Percentiles rank a stretch among this genome's conserved stretches.
Evolutionary conservation across 768 basidiomycete species (phyloP).

Genomic region (Hypholoma fasciculare): DNA sequence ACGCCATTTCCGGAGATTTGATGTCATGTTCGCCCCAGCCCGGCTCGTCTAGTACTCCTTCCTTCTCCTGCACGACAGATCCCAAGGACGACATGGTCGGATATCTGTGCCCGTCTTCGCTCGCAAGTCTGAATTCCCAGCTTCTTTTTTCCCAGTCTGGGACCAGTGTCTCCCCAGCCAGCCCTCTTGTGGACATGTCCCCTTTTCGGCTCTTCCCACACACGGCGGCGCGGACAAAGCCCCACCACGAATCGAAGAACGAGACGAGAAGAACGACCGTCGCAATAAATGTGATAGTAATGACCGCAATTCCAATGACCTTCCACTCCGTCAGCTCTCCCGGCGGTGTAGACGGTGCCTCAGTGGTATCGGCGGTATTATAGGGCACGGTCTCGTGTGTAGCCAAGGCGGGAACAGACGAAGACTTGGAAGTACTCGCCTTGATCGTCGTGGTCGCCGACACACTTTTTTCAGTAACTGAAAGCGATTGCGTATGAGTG

Average conservation of each 20-base stretch:
- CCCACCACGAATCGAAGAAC: constrained; percentile 75
- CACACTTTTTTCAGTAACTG: not conserved
- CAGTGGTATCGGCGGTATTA: constrained; percentile 10
- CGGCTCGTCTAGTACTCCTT: not conserved
- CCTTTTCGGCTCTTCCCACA: constrained; percentile 34
- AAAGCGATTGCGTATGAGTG: too few relatives aligned
- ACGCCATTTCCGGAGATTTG: constrained; percentile 15
- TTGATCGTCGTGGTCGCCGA: not conserved
- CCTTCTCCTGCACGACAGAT: constrained; percentile 31
- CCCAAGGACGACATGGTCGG: constrained; percentile 42
- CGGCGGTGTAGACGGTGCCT: constrained; percentile 31
- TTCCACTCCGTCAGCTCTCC: constrained; percentile 61
- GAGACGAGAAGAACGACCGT: constrained; percentile 54
- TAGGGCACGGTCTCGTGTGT: constrained; percentile 6
- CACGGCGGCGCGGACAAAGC: constrained; percentile 53
- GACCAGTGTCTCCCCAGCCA: constrained; percentile 53
- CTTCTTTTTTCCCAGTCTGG: constrained; percentile 64
- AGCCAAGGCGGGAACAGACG: not conserved
- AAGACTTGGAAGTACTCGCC: not conserved
- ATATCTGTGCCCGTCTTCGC: constrained; percentile 48
- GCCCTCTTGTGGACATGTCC: not conserved
- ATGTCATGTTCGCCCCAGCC: not conserved
- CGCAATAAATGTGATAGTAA: constrained; percentile 60
- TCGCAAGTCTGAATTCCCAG: constrained; percentile 56
- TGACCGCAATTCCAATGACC: constrained; percentile 65